These are phyloP conservation scores for Glycine soja DNA, from an alignment of 306 rosid species.

Conservation along the genomic window DNA sequence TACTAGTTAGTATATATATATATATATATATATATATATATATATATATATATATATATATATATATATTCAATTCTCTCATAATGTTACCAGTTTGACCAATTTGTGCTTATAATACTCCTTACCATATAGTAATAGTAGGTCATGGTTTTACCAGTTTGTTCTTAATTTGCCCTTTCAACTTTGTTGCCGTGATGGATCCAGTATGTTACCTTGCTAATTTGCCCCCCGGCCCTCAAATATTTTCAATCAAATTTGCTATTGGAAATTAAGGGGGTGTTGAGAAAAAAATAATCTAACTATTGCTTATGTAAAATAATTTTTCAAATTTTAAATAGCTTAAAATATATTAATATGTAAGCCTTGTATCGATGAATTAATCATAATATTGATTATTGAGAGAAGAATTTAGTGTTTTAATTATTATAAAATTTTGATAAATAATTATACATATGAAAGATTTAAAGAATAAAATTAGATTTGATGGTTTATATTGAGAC, in stretches of 20 bases:
- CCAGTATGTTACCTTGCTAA: neutral
- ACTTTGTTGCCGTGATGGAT: neutral
- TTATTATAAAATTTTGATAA: neutral
- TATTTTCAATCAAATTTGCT: neutral
- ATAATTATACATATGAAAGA: neutral
- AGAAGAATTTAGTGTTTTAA: neutral
- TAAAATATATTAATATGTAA: neutral
- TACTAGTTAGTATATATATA: no score
- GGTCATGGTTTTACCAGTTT: neutral
- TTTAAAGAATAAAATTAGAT: neutral
- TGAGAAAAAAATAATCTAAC: neutral
- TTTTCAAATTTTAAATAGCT: neutral
- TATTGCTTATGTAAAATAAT: neutral
- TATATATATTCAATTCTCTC: neutral
- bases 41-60: no score
- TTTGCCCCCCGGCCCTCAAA: no score
- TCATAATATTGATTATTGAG: neutral
- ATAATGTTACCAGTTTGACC: neutral
- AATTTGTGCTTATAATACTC: neutral
- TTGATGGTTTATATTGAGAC: neutral
- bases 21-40: no score
- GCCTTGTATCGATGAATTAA: neutral
- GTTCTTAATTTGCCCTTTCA: neutral
- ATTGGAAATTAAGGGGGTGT: neutral
- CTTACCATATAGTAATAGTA: no score